Evolutionary conservation across 1,284 basidiomycete genomes (phyloP).

Genomic region (Trametes hirsuta): DNA sequence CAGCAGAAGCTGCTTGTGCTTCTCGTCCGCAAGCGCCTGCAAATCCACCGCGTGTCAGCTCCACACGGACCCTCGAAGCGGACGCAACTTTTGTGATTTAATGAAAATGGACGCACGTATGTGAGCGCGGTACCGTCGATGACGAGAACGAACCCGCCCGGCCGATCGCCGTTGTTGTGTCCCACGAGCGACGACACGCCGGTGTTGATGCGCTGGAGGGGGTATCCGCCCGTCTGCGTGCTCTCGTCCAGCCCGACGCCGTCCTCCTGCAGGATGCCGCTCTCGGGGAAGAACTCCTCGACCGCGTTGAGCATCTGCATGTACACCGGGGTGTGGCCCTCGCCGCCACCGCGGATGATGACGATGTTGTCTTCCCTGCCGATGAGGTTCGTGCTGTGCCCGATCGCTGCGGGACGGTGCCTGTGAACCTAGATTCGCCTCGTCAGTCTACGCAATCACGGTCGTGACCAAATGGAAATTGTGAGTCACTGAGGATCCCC

Average conservation of each 20-base stretch:
- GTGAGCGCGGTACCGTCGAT: conserved; percentile 82
- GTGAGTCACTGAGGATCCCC: no score
- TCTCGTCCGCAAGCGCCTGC: conserved; percentile 77
- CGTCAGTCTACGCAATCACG: no score
- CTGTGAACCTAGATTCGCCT: no score
- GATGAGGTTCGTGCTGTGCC: conserved; percentile 95
- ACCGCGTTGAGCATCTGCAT: conserved; percentile 84
- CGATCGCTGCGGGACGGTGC: conserved; percentile 71
- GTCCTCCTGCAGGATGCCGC: conserved; percentile 55
- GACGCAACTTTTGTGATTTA: no score
- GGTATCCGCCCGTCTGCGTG: conserved; percentile 36
- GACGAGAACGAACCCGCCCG: conserved; percentile 94
- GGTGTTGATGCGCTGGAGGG: conserved; percentile 66
- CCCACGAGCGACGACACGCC: conserved; percentile 86
- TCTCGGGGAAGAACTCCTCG: conserved; percentile 88
- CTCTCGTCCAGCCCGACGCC: conserved; percentile 31
- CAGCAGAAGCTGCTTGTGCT: conserved; percentile 78
- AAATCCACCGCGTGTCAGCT: conserved; percentile 3
- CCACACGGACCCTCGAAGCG: not conserved
- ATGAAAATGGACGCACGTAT: conserved; percentile 30
- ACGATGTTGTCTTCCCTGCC: conserved; percentile 91
- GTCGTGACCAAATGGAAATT: no score
- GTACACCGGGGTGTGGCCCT: conserved; percentile 68
- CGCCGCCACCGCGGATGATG: conserved; percentile 81
- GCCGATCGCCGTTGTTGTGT: conserved; percentile 81